phyloP scores from a whole-genome alignment of 1,284 basidiomycete genomes.

The Chalciporus sp. region DNA sequence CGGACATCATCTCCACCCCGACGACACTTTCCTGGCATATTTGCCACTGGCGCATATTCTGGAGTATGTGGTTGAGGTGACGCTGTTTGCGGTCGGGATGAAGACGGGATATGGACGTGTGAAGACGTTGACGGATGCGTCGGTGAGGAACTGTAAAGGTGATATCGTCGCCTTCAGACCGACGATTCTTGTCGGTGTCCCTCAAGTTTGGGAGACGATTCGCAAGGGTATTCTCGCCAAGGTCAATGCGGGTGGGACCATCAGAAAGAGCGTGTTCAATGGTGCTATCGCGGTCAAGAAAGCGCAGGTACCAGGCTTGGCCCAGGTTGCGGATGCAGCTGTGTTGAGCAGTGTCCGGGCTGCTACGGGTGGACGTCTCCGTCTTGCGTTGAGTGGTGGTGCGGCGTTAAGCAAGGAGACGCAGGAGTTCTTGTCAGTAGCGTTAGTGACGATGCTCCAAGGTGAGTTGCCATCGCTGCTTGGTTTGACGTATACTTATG shows the following conservation, averaged over 20 bases:
- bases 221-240: constrained; percentile 91
- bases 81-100: constrained; percentile 68
- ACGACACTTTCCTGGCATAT: constrained; percentile 87
- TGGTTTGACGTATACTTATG: not conserved
- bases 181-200: constrained; percentile 88
- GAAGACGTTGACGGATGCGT: constrained; percentile 95
- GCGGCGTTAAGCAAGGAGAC: constrained; percentile 85
- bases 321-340: constrained; percentile 70
- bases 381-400: constrained; percentile 82
- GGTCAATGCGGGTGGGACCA: constrained; percentile 63
- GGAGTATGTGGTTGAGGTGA: constrained; percentile 80
- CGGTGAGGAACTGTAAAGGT: constrained; percentile 87
- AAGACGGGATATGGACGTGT: constrained; percentile 88
- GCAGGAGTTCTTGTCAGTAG: constrained; percentile 85
- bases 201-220: constrained; percentile 90
- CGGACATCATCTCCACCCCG: constrained; percentile 70
- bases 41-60: constrained; percentile 92
- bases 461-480: constrained; percentile 51
- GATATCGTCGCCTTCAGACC: constrained; percentile 87
- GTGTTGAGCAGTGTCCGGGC: constrained; percentile 78
- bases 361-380: constrained; percentile 86
- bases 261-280: constrained; percentile 78
- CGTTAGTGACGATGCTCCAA: constrained; percentile 83
- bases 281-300: constrained; percentile 71
- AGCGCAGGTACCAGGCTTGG: constrained; percentile 67